phyloP scores from a whole-genome alignment of 345 rosid genomes.

The Lumnitzera littorea region DNA sequence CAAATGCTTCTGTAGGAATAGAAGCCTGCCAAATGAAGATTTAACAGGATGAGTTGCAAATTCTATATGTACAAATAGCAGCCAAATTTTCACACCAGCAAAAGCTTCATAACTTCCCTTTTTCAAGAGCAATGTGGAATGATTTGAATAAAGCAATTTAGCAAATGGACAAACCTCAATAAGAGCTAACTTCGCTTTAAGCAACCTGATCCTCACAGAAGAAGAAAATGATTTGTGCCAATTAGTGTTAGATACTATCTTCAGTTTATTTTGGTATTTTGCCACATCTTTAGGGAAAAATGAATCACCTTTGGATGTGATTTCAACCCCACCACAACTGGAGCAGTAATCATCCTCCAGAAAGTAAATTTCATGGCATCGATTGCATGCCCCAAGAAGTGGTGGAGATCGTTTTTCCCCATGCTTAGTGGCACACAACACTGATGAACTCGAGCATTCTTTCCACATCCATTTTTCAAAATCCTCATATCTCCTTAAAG shows the following conservation, averaged over 20 bases:
- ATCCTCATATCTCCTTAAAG: constrained; percentile 57
- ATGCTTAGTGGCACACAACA: constrained; percentile 41
- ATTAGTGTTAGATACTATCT: constrained; percentile 14
- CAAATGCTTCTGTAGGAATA: constrained; percentile 60
- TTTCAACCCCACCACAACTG: constrained; percentile 37
- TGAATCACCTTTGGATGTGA: constrained; percentile 16
- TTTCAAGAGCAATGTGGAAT: too few species aligned
- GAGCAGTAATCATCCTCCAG: constrained; percentile 36
- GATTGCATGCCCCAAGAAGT: constrained; percentile 41
- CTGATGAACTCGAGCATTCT: constrained; percentile 32
- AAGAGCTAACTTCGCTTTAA: constrained; percentile 52
- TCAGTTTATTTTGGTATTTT: constrained; percentile 22
- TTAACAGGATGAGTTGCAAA: constrained; percentile 3
- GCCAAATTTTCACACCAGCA: too few species aligned
- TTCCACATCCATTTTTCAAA: constrained; percentile 84
- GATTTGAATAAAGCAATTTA: too few species aligned
- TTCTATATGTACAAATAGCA: not conserved
- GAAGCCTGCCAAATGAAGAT: constrained; percentile 43
- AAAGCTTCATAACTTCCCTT: too few species aligned
- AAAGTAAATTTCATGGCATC: constrained; percentile 43
- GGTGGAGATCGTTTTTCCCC: constrained; percentile 49
- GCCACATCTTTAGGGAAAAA: constrained; percentile 43
- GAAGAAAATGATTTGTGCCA: constrained; percentile 23
- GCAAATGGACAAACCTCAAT: constrained; percentile 45
- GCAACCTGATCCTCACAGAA: constrained; percentile 53